phyloP scores from a whole-genome alignment of 257 asterid genomes.

The Scutellaria baicalensis region DNA sequence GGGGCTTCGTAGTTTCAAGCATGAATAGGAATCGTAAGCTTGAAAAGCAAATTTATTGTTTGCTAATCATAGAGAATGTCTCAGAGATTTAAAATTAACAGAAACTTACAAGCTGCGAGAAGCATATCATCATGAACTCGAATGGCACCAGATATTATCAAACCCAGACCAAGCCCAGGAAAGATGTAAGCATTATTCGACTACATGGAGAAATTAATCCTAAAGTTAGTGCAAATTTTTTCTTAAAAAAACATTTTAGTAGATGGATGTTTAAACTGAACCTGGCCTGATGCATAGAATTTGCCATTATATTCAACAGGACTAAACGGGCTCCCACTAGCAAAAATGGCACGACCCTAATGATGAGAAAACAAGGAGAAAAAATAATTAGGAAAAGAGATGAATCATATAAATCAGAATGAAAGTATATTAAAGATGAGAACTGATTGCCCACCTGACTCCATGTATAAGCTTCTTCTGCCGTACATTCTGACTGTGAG shows the following conservation, averaged over 20 bases:
- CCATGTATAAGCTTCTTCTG: slow-evolving; percentile 69
- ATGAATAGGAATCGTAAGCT: not conserved
- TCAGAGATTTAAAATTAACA: not conserved
- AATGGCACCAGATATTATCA: slow-evolving; percentile 95
- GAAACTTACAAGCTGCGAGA: slow-evolving; percentile 88
- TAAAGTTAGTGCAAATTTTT: not conserved
- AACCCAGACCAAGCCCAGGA: slow-evolving; percentile 95
- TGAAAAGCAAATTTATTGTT: not conserved
- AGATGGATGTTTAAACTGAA: slow-evolving; percentile 11
- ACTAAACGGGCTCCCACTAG: slow-evolving; percentile 77
- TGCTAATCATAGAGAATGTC: not conserved
- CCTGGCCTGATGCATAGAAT: slow-evolving; percentile 70
- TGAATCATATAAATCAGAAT: not conserved
- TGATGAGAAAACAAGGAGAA: not conserved
- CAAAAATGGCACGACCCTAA: slow-evolving; percentile 69
- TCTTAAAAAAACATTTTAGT: not conserved
- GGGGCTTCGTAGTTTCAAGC: too few species aligned
- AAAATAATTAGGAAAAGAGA: not conserved
- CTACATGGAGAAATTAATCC: slow-evolving; percentile 24
- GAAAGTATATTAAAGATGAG: not conserved
- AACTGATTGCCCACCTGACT: slow-evolving; percentile 38
- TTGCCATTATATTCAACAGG: slow-evolving; percentile 56
- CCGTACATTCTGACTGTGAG: slow-evolving; percentile 69
- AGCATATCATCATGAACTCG: slow-evolving; percentile 98
- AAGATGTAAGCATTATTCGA: slow-evolving; percentile 96